Evolutionary conservation across 2,329 filamentous ascomycete species (phyloP).

Genomic region (Paecilomyces sp.): DNA sequence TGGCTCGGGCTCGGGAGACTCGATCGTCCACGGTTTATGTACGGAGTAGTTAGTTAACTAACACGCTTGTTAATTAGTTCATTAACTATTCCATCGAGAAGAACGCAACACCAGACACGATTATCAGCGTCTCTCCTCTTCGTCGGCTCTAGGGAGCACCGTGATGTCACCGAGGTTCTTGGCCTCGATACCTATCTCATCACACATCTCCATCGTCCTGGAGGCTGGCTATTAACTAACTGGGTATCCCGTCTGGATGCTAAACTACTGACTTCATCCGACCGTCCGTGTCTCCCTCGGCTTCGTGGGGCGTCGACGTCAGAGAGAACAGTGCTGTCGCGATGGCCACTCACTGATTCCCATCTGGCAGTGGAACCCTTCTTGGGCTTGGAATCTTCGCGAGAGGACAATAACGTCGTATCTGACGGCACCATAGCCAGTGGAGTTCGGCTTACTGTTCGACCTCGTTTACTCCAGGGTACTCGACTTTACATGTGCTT

Average conservation of each 20-base stretch:
- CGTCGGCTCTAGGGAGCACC: not conserved
- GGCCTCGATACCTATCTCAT: not conserved
- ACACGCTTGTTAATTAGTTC: not conserved
- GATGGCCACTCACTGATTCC: not conserved
- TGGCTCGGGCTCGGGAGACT: not conserved
- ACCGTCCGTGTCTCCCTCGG: not conserved
- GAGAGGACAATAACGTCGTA: not conserved
- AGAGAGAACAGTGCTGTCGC: not conserved
- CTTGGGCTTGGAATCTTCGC: not conserved
- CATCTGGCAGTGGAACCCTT: not conserved
- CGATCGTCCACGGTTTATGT: too few species aligned
- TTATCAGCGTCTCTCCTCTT: not conserved
- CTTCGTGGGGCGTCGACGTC: not conserved
- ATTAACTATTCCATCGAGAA: not conserved
- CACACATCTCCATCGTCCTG: too few species aligned
- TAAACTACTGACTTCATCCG: not conserved
- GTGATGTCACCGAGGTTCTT: not conserved
- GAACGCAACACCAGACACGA: not conserved
- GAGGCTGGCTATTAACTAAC: not conserved
- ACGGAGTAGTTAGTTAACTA: too few species aligned
- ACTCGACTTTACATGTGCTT: not conserved
- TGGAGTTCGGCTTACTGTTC: not conserved
- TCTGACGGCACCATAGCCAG: not conserved
- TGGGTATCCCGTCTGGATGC: not conserved
- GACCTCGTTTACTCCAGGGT: not conserved